A percentile compares a stretch with the other conserved stretches of the same genome.
Conservation (phyloP, 129 eudicot genomes). For the Apium graveolens region DNA sequence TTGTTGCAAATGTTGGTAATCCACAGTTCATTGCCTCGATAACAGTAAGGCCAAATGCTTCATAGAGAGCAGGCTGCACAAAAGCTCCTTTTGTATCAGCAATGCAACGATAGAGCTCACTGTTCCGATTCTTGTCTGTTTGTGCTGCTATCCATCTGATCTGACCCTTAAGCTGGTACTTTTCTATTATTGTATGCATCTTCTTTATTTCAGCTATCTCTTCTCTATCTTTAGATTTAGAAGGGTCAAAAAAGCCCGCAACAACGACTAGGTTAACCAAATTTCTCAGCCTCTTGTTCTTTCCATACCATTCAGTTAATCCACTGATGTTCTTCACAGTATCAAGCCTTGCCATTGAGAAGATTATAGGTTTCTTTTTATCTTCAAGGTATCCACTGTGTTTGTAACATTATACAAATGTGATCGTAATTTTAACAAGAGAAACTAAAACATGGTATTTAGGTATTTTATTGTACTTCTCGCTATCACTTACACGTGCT, state of each 20-base stretch:
- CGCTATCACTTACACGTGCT: constrained; percentile 64
- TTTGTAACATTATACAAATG: neutral
- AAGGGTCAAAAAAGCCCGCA: constrained; percentile 82
- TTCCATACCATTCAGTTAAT: constrained; percentile 82
- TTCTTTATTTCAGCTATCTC: constrained; percentile 82
- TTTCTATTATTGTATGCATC: constrained; percentile 74
- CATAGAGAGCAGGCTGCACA: constrained; percentile 92
- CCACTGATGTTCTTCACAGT: constrained; percentile 87
- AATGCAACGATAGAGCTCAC: constrained; percentile 79
- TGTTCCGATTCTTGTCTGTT: constrained; percentile 66
- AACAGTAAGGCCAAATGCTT: constrained; percentile 97
- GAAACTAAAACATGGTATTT: neutral
- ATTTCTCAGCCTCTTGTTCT: constrained; percentile 69
- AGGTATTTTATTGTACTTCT: neutral
- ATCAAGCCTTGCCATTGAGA: constrained; percentile 98
- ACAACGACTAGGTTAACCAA: constrained; percentile 84
- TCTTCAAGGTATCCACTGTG: constrained; percentile 84
- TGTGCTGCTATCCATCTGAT: constrained; percentile 98
- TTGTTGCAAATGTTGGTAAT: constrained; percentile 83
- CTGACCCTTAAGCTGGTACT: constrained; percentile 81
- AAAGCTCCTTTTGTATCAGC: constrained; percentile 96
- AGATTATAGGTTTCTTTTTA: constrained; percentile 69
- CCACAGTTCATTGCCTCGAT: constrained; percentile 99
- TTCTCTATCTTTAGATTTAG: constrained; percentile 94
- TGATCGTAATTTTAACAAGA: neutral